These are phyloP conservation scores for Thalassiosira livingstoniorum DNA, from an alignment of 352 stramenopile genomes.

Conservation along the genomic window DNA sequence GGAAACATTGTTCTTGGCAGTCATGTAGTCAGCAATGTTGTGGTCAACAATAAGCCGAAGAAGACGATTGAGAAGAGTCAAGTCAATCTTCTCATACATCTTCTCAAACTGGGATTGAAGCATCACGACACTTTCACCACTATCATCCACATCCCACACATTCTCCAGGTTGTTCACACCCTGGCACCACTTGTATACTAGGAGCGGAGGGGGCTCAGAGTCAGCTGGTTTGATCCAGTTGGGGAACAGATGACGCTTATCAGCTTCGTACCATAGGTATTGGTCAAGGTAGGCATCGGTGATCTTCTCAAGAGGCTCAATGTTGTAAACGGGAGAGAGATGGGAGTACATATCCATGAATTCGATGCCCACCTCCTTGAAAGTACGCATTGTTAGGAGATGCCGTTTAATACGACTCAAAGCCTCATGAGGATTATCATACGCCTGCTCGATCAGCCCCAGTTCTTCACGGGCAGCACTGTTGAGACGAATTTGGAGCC, in stretches of 20 bases:
- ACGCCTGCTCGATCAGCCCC: slow-evolving; percentile 98
- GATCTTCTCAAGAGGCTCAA: slow-evolving; percentile 99
- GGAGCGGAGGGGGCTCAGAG: slow-evolving; percentile 96
- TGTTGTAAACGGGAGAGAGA: slow-evolving; percentile 98
- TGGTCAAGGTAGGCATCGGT: slow-evolving; percentile 99
- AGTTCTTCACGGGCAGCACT: slow-evolving; percentile 98
- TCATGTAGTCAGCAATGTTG: slow-evolving; percentile 99
- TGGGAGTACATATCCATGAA: slow-evolving; percentile 99
- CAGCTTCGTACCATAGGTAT: slow-evolving; percentile 99
- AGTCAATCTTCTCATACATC: slow-evolving; percentile 99
- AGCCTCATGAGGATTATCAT: slow-evolving; percentile 97
- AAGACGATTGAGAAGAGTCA: slow-evolving; percentile 98
- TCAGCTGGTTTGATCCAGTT: slow-evolving; percentile 99
- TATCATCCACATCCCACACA: slow-evolving; percentile 97
- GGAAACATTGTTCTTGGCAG: slow-evolving; percentile 99
- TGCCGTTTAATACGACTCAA: slow-evolving; percentile 99
- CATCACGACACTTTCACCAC: slow-evolving; percentile 98
- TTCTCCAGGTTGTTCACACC: slow-evolving; percentile 99
- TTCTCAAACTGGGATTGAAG: slow-evolving; percentile 99
- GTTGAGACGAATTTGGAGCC: slow-evolving; percentile 97
- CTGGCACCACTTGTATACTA: slow-evolving; percentile 99
- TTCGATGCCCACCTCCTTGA: slow-evolving; percentile 99
- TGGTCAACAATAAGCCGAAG: slow-evolving; percentile 99
- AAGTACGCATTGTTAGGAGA: slow-evolving; percentile 98
- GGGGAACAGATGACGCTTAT: slow-evolving; percentile 99